Conservation (phyloP, 2,329 filamentous ascomycete genomes). For the Xylaria sp. region DNA sequence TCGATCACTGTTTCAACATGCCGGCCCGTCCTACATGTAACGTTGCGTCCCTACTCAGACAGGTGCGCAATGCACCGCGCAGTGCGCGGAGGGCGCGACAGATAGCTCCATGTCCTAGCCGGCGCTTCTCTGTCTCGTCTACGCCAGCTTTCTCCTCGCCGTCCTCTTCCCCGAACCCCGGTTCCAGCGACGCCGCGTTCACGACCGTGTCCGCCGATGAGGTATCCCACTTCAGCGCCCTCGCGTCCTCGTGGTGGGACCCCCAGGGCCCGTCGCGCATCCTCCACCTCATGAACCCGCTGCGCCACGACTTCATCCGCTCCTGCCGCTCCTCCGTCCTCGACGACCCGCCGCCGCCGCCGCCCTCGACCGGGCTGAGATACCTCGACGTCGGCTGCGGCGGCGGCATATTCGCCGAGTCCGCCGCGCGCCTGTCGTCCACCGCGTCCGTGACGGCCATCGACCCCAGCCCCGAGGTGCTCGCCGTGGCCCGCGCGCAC, state of each 20-base stretch:
- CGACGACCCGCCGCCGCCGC: constrained; percentile 38
- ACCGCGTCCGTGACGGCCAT: constrained; percentile 72
- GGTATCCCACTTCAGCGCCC: constrained; percentile 90
- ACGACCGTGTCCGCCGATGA: constrained; percentile 86
- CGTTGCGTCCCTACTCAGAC: constrained; percentile 10
- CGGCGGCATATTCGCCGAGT: constrained; percentile 94
- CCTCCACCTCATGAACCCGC: constrained; percentile 96
- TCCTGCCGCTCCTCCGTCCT: constrained; percentile 65
- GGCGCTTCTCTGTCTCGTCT: constrained; percentile 19
- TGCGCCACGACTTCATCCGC: constrained; percentile 89
- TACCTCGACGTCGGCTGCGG: constrained; percentile 96
- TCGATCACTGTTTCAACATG: constrained; percentile 11
- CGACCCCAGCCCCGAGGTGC: constrained; percentile 74
- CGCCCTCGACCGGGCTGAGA: constrained; percentile 49
- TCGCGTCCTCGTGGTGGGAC: constrained; percentile 97
- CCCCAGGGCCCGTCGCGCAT: constrained; percentile 88
- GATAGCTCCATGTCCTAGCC: constrained; percentile 1
- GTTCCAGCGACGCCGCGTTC: constrained; percentile 39
- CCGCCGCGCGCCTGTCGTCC: constrained; percentile 68
- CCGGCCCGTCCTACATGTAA: constrained; percentile 17
- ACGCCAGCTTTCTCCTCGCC: constrained; percentile 1
- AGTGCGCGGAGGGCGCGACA: constrained; percentile 2
- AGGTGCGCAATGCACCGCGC: background rate
- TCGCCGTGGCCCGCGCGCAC: constrained; percentile 76
- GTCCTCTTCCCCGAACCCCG: constrained; percentile 19